Evolutionary conservation across 2,329 filamentous ascomycete genomes (phyloP), one percentile per base, ranked within the genome.

Genomic region (Chrysoporthe puriensis): DNA sequence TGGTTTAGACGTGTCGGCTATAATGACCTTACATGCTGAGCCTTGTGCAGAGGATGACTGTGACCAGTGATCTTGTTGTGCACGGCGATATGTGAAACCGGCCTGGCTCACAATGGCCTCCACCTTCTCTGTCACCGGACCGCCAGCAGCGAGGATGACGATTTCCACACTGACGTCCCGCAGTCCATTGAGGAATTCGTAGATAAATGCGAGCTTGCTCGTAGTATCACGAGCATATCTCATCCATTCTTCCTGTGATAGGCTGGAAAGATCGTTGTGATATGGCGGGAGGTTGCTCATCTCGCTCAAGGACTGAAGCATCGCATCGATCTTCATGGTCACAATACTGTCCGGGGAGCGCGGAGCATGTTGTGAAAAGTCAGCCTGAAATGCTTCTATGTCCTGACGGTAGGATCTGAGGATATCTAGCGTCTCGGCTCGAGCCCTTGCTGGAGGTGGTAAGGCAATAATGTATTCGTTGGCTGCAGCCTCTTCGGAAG

Each of bases 131-230:
- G 86, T 76, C 7, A 86, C 77, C 42, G 80, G 78, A 11, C 81
- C 80, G 6, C 83, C 81, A 26, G 83, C 83, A 9, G 81, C 84
- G 13, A 90, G 73, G 34, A 90, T 81, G 16, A 88, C 76, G 8
- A 90, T 75, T 46, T 82, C 84, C 48, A 80, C 82, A 13, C 83
- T 78, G 14, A 77, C 74, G 18, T 77, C 75, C n/a, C 74, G 73
- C 13, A 88, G 73, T 9, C 76, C 73, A 26, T 83, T 77, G 42
- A 89, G 73, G 3, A 90, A 77, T 70, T 88, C 86, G 57, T 81
- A 83, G 6, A 89, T 72, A 71, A 90, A 90, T 43, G 81, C 83
- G 71, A 86, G 87, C 71, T 90, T 90, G 65, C 85, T 78, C 74
- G 88, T 90, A 11, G 85, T 83, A 63, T 83, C 83, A 66, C 83